Base-by-base conservation (phyloP, 108 stramenopile genomes). In the Discostella pseudostelligera region DNA sequence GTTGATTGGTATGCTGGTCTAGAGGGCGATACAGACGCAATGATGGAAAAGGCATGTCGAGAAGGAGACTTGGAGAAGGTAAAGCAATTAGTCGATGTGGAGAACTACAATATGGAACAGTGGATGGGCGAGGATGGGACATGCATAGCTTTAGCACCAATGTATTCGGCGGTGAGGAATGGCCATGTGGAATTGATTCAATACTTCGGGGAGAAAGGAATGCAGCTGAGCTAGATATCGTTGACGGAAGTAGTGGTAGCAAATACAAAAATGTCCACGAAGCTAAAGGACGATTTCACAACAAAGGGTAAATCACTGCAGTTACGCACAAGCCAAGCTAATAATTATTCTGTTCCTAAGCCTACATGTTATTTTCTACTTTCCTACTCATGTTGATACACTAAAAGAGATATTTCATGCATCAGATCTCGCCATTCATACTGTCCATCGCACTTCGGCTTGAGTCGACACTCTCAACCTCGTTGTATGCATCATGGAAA, bases 1-100 rank as follows among this genome's bases (percentile, higher is more conserved):
- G 56, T 84, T 5, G 77, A 84, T 69, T 51, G 74, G 14, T 84
- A 84, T 54, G 56, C 63, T 11, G 68, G 48, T 20, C 39, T 84
- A 53, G 63, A 74, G n/a, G 24, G 45, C 26, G 77, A 84, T 47
- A n/a, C 56, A 11, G 83, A 84, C 50, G 72, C 72, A 16, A 75
- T 84, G 10, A 84, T 84, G 83, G 77, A 74, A 48, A 84, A 62
- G 60, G 83, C 83, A 3, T 78, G 80, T 62, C 76, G 83, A 0
- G 77, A 81, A 39, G 83, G 83, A 10, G 83, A 84, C 51, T 26
- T 70, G 2, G 26, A 46, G 3, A 84, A 59, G 61, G 83, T 81
- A 2, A 45, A 60, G 21, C 50, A 75, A 42, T 32, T 75, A 14
- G 26, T 84, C 9, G 59, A 78, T 19, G 80, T 61, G 22, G 68